These are phyloP conservation scores for Cichorium intybus DNA, from an alignment of 140 eudicot species.

Conservation along the genomic window DNA sequence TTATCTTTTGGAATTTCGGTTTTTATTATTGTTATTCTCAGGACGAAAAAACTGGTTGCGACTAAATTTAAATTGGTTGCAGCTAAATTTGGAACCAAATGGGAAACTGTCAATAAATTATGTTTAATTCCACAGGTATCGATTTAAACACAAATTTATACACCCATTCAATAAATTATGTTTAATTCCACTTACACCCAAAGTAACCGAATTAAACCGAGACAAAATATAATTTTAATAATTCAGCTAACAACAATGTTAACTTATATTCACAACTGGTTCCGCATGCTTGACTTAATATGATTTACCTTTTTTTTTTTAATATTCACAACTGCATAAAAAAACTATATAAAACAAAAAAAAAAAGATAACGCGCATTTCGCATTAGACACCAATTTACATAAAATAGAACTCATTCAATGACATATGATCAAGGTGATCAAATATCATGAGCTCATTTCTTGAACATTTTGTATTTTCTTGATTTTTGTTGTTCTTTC, in stretches of 20 bases:
- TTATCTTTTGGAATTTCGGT: too few species aligned
- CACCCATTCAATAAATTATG: neutral
- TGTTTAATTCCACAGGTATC: too few species aligned
- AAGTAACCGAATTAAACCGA: conserved; percentile 1
- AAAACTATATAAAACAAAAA: neutral
- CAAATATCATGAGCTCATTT: conserved; percentile 21
- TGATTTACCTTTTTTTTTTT: neutral
- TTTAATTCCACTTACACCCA: conserved; percentile 3
- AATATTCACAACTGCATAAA: neutral
- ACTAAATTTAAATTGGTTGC: too few species aligned
- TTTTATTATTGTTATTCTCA: too few species aligned
- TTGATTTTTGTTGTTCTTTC: conserved; percentile 1
- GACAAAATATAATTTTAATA: conserved; percentile 6
- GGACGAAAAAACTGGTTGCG: too few species aligned
- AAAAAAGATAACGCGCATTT: conserved; percentile 6
- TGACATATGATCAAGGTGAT: conserved; percentile 29
- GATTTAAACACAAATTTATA: neutral
- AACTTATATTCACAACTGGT: conserved; percentile 35
- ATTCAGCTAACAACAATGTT: conserved; percentile 4
- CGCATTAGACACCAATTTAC: conserved; percentile 22
- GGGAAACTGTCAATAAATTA: too few species aligned
- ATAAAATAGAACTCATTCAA: conserved; percentile 6
- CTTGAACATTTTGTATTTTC: neutral
- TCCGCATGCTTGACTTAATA: neutral
- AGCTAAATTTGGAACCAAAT: too few species aligned